Evolutionary conservation across 2,329 filamentous ascomycete species (phyloP).

Genomic region (Neonectria magnoliae): DNA sequence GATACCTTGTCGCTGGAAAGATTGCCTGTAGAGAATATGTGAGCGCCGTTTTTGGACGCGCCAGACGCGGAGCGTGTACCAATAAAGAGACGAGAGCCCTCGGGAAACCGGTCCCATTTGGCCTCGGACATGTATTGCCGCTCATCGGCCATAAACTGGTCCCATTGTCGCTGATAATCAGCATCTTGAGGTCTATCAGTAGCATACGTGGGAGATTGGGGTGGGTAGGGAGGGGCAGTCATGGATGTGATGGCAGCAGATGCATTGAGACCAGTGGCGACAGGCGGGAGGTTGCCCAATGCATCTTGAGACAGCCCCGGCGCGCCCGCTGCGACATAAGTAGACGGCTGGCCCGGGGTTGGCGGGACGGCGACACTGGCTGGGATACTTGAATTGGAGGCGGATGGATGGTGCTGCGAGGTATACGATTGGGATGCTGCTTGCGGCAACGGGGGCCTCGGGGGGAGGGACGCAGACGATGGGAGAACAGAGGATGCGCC

Average conservation of each 20-base stretch:
- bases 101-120: conserved; percentile 83
- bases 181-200: conserved; percentile 48
- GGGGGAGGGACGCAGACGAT: conserved; percentile 57
- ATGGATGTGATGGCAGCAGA: conserved; percentile 43
- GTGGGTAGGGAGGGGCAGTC: conserved; percentile 46
- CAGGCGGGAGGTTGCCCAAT: conserved; percentile 45
- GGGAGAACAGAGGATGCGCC: conserved; percentile 47
- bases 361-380: conserved; percentile 43
- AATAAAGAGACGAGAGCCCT: conserved; percentile 82
- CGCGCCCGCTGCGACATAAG: conserved; percentile 47
- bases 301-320: conserved; percentile 47
- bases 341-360: conserved; percentile 46
- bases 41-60: conserved; percentile 39
- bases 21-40: conserved; percentile 71
- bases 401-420: conserved; percentile 50
- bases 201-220: conserved; percentile 42
- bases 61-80: conserved; percentile 62
- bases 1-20: conserved; percentile 92
- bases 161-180: conserved; percentile 73
- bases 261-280: conserved; percentile 43
- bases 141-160: conserved; percentile 78
- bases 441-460: conserved; percentile 56
- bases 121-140: conserved; percentile 79
- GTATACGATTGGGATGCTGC: conserved; percentile 50
- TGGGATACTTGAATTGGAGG: conserved; percentile 45